Evolutionary conservation across 805 yeast species (phyloP), one percentile per base, ranked within the genome.

Genomic region (Zygoascus ofunaensis): DNA sequence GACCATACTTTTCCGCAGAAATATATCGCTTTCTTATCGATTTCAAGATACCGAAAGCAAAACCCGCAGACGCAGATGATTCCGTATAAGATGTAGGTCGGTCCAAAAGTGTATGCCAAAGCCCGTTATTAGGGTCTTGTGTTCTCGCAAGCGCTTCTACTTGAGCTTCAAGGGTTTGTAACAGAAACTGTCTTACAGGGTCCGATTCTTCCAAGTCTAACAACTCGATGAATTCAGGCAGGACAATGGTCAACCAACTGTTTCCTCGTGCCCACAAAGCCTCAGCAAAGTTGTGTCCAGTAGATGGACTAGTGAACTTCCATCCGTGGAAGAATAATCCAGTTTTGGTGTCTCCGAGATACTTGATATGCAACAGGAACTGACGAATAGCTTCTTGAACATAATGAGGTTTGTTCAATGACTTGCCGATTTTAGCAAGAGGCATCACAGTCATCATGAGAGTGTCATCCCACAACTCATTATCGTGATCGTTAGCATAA

Each of bases 401-500:
- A 35, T 63, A 63, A 19, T 58, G 58, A 12, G 63, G 65, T 19
- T 43, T 17, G 30, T 44, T 44, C 22, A 63, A 53, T 23, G 59
- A 45, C 23, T 54, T 41, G 2, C 67, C 67, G 20, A 61, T 61
- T 43, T 62, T 62, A 21, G 65, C 63, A 34, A 63, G 49, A 8
- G 68, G 68, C 55, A 63, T 51, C n/a, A 62, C 66, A 10, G 64
- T 56, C 66, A 63, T 63, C 67, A 63, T 63, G 34, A 63, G 48
- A 5, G 68, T 63, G 43, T 44, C 47, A 19, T 39, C 47, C 47
- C 47, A 44, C 30, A 44, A 54, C 44, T 63, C 67, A 21, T 63
- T 50, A 17, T 57, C 44, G 47, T 63, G 55, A 15, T 54, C 58
- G 4, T 61, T 51, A 24, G 61, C 50, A 38, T 63, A 63, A 2